These are phyloP conservation scores for Picea sitchensis DNA, from an alignment of 75 land plant genomes.

Conservation along the genomic window DNA sequence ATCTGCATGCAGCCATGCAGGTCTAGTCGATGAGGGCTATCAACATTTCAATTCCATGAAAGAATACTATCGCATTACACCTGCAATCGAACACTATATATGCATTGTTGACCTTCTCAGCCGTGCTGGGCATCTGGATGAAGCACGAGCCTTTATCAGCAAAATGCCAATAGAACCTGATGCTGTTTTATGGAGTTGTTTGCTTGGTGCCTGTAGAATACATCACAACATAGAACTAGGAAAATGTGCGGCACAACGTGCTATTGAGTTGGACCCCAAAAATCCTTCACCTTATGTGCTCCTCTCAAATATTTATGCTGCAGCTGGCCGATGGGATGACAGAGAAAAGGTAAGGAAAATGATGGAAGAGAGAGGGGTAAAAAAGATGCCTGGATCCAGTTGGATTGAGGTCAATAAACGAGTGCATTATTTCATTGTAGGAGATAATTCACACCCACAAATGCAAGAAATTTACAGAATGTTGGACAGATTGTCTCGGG, in stretches of 20 bases:
- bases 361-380: constrained; percentile 17
- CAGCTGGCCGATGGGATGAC: constrained; percentile 8
- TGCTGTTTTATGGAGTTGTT: constrained; percentile 8
- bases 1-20: background rate
- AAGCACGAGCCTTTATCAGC: background rate
- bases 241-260: background rate
- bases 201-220: constrained; percentile 15
- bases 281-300: constrained; percentile 6
- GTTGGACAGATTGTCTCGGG: background rate
- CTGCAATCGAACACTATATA: background rate
- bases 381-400: constrained; percentile 47
- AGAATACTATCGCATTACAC: background rate
- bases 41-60: background rate
- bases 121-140: background rate
- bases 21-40: background rate
- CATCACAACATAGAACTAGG: constrained; percentile 12
- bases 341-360: constrained; percentile 5
- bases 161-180: constrained; percentile 12
- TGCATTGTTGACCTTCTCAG: constrained; percentile 1
- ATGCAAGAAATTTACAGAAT: background rate
- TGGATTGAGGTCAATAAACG: constrained; percentile 31
- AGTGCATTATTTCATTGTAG: constrained; percentile 1
- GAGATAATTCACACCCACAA: constrained; percentile 5
- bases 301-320: constrained; percentile 18
- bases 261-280: background rate